Evolutionary conservation across 148 eudicot species (phyloP), one percentile per base, ranked within the genome.

Genomic region (Diospyros lotus): DNA sequence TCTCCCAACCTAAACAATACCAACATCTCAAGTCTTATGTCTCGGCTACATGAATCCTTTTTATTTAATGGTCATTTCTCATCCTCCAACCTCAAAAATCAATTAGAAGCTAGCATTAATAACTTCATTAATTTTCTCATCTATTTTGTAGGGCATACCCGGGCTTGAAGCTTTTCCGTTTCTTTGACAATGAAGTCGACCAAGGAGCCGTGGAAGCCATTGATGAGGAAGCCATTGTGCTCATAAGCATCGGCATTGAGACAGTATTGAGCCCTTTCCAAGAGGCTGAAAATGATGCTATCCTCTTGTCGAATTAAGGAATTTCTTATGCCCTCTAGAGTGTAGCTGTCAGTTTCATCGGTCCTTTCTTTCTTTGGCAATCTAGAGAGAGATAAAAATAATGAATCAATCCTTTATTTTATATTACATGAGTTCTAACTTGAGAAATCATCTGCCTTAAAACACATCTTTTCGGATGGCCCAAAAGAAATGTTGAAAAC

Each of bases 291-390:
- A 75, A 95, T 95, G 45, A 95, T 92, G 84, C 97, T 95, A 80
- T 95, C 98, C 77, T 92, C 98, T 80, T 95, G 98, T 40, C 96
- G 91, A 58, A 95, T 89, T 52, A 95, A 81, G 45, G 97, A 90
- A 76, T 81, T 81, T 48, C 98, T 84, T 28, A 95, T 95, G 41
- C 91, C 92, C 2, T 90, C 97, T 10, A 95, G 83, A 40, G 97
- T 92, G 81, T 90, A 86, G 82, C 83, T 85, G 75, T 86, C 80
- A 58, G 91, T 92, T 84, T 85, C 91, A 76, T 95, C 98, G 9
- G 89, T 67, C 80, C 98, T 90, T 50, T 66, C 72, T 80, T 81
- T 86, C 69, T 83, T 46, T 15, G 73, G 75, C 64, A 74, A 68
- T 65, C 97, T 89, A 78, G 76, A 82, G 45, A 72, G 53, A 64